These are phyloP conservation scores for Angomonas deanei DNA, from an alignment of 208 protist genomes.

Conservation along the genomic window DNA sequence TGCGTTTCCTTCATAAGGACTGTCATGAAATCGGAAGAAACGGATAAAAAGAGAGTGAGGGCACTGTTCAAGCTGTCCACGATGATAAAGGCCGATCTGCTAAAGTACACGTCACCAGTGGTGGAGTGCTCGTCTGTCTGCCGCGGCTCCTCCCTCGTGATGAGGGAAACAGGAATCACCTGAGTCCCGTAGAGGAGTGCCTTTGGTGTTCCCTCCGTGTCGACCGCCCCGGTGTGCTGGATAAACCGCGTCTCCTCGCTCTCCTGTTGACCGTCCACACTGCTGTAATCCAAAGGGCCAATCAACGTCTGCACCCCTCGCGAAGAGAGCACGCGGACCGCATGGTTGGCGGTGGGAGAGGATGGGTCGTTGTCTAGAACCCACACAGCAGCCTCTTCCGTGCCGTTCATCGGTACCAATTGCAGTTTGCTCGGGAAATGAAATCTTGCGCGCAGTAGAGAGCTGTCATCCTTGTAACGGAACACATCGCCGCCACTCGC, in stretches of 20 bases:
- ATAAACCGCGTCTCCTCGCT: neutral
- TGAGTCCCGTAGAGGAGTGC: neutral
- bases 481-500: neutral
- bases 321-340: neutral
- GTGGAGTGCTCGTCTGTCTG: neutral
- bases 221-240: neutral
- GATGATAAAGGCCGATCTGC: neutral
- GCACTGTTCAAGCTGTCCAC: neutral
- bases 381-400: neutral
- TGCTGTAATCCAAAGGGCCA: constrained; percentile 3
- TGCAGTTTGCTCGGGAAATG: neutral
- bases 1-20: neutral
- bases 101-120: neutral
- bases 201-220: neutral
- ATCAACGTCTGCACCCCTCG: neutral
- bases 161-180: neutral
- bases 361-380: neutral
- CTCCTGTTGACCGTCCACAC: neutral
- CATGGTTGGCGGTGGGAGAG: neutral
- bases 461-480: neutral
- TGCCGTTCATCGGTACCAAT: neutral
- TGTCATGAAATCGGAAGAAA: neutral
- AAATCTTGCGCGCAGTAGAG: neutral
- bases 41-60: neutral
- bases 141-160: neutral